A percentile compares a stretch with the other conserved stretches of the same genome.
phyloP scores from a whole-genome alignment of 805 yeast species.

The Myxozyma udenii region DNA sequence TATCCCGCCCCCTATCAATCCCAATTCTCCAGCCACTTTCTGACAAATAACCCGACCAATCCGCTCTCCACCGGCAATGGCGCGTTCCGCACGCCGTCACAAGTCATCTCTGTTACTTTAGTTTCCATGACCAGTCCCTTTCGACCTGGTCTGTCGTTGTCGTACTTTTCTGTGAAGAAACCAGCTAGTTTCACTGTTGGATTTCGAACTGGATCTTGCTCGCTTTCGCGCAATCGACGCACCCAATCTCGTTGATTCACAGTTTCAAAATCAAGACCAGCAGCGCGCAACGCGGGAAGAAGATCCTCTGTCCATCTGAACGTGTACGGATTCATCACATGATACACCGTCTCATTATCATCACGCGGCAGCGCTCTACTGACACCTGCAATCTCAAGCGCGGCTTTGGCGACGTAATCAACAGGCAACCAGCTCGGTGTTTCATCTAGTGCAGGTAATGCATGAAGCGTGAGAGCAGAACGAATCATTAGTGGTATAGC shows the following conservation, averaged over 20 bases:
- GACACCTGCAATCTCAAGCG: slow-evolving; percentile 12
- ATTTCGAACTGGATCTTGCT: slow-evolving; percentile 20
- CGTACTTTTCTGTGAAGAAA: slow-evolving; percentile 16
- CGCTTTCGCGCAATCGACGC: slow-evolving; percentile 1
- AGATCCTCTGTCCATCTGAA: slow-evolving; percentile 22
- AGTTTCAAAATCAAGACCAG: slow-evolving; percentile 11
- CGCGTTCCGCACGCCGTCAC: slow-evolving; percentile 5
- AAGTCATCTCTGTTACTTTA: background rate
- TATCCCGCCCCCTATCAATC: too few relatives aligned
- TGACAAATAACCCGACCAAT: slow-evolving; percentile 12
- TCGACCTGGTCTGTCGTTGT: slow-evolving; percentile 18
- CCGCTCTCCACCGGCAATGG: slow-evolving; percentile 12
- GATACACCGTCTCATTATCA: slow-evolving; percentile 9
- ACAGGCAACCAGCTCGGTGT: slow-evolving; percentile 22
- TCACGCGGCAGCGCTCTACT: slow-evolving; percentile 2
- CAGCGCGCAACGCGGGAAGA: slow-evolving; percentile 10
- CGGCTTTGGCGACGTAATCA: slow-evolving; percentile 19
- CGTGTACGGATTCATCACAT: slow-evolving; percentile 12
- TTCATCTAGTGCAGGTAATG: slow-evolving; percentile 20
- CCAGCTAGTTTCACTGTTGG: slow-evolving; percentile 19
- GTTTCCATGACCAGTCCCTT: slow-evolving; percentile 14
- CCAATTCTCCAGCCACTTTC: slow-evolving; percentile 12
- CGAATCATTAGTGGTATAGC: slow-evolving; percentile 25
- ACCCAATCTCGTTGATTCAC: slow-evolving; percentile 19
- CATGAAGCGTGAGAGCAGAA: slow-evolving; percentile 15